A percentile compares a stretch with the other conserved stretches of the same genome.
These are phyloP conservation scores for Whalleya microplaca DNA, from an alignment of 2,329 filamentous ascomycete species.

Conservation along the genomic window DNA sequence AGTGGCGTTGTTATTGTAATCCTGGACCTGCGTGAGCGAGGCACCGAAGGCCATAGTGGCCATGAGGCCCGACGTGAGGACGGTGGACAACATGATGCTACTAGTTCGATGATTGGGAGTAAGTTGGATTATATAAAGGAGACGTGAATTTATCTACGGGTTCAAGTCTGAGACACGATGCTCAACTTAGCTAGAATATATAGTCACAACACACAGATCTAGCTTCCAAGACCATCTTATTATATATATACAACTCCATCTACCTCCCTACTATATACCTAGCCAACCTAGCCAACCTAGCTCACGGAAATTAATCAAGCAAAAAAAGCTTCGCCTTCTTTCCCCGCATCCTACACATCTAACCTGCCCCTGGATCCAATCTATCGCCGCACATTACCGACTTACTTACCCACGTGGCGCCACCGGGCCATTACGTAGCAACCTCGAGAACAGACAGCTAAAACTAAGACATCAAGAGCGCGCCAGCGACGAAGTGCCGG, in stretches of 20 bases:
- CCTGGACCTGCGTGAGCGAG: slow-evolving; percentile 38
- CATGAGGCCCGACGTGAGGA: slow-evolving; percentile 29
- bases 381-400: background rate
- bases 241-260: background rate
- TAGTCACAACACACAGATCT: background rate
- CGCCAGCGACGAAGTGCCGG: background rate
- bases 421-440: background rate
- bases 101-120: background rate
- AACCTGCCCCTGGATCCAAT: background rate
- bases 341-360: background rate
- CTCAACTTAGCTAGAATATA: background rate
- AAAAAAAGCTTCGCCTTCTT: background rate
- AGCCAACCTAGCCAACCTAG: background rate
- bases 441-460: no score
- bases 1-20: slow-evolving; percentile 42
- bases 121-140: background rate
- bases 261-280: no score
- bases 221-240: background rate
- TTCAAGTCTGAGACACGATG: background rate
- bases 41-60: slow-evolving; percentile 32
- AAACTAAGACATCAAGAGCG: no score
- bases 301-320: background rate
- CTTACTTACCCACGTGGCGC: background rate
- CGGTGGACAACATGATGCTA: slow-evolving; percentile 27
- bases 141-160: background rate